These are phyloP conservation scores for Trifolium repens DNA, from an alignment of 306 rosid genomes.

Conservation along the genomic window DNA sequence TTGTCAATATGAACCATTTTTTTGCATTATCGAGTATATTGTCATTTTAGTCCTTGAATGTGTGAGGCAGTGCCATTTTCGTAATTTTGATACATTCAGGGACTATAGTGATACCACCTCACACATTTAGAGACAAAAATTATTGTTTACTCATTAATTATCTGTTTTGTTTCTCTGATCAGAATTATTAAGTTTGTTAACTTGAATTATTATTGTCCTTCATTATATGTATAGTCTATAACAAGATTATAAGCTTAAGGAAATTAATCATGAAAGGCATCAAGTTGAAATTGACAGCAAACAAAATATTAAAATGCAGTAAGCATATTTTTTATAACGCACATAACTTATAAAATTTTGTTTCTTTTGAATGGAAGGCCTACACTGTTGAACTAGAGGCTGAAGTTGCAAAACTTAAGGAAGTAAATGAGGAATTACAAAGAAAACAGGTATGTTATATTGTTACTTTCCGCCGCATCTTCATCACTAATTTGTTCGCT, in stretches of 20 bases:
- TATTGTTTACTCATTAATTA: background rate
- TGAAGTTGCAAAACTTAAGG: conserved; percentile 80
- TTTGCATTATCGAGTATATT: background rate
- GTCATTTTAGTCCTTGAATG: background rate
- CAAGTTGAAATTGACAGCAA: too few relatives aligned
- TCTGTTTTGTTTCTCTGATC: background rate
- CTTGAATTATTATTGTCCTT: background rate
- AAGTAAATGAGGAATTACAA: conserved; percentile 71
- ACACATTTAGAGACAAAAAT: too few relatives aligned
- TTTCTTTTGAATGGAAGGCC: conserved; percentile 63
- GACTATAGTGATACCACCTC: too few relatives aligned
- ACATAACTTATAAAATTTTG: conserved; percentile 27
- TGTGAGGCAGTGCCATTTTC: background rate
- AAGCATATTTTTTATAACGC: background rate
- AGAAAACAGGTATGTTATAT: conserved; percentile 64
- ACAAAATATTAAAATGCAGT: background rate
- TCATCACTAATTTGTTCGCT: background rate
- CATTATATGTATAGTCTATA: background rate
- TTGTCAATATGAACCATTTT: background rate
- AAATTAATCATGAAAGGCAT: background rate
- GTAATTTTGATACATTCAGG: background rate
- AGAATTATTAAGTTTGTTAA: conserved; percentile 5
- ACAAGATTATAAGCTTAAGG: background rate
- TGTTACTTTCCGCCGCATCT: background rate
- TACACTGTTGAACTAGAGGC: conserved; percentile 91